Evolutionary conservation across 805 yeast genomes (phyloP).

Genomic region (Starmerella kuoi): DNA sequence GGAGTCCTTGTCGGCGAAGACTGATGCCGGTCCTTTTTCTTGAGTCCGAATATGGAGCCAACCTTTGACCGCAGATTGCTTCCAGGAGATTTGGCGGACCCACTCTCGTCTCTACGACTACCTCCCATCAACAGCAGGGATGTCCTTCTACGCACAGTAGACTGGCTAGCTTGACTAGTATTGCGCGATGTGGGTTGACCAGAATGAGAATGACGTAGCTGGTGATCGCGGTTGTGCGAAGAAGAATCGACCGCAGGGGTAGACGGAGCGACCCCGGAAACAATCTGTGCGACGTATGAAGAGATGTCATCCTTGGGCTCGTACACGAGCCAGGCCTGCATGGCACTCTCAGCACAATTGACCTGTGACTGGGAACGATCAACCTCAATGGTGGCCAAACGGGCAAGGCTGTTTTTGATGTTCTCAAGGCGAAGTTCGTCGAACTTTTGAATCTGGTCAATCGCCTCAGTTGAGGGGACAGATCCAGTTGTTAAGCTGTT

Average conservation of each 20-base stretch:
- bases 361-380: conserved; percentile 40
- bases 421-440: conserved; percentile 40
- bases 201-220: not conserved
- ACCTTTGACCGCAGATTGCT: conserved; percentile 27
- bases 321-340: conserved; percentile 53
- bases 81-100: conserved; percentile 1
- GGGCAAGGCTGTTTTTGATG: conserved; percentile 53
- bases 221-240: not conserved
- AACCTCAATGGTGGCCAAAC: conserved; percentile 48
- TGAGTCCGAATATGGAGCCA: conserved; percentile 30
- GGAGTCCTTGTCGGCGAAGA: conserved; percentile 10
- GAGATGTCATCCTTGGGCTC: conserved; percentile 49
- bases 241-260: not conserved
- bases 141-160: conserved; percentile 12
- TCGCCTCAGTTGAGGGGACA: conserved; percentile 29
- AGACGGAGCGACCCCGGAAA: conserved; percentile 21
- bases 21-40: conserved; percentile 14
- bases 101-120: not conserved
- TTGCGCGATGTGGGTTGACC: conserved; percentile 6
- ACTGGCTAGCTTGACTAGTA: conserved; percentile 15
- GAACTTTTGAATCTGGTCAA: conserved; percentile 42
- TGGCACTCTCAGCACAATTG: conserved; percentile 46
- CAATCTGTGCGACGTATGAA: conserved; percentile 37
- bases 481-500: conserved; percentile 4
- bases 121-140: conserved; percentile 1